Percentiles rank a stretch among this genome's conserved stretches.
Conservation (phyloP, 2,329 filamentous ascomycete species). For the Cladosporium phlei region DNA sequence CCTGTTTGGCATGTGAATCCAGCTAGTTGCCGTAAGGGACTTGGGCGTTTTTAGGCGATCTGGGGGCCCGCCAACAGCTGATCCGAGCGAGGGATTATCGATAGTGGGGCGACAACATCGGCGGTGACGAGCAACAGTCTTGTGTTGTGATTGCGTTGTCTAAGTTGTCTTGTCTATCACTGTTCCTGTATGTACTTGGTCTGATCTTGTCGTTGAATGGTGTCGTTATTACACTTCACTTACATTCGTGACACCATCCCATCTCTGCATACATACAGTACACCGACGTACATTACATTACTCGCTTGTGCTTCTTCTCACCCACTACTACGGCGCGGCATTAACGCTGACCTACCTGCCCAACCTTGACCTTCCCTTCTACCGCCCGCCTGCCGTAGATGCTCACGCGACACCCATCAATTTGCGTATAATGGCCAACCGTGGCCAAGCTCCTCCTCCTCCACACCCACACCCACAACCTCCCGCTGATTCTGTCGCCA, state of each 20-base stretch:
- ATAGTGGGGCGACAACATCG: slow-evolving; percentile 9
- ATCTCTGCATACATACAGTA: too few relatives aligned
- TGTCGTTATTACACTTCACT: not conserved
- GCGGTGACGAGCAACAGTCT: slow-evolving; percentile 13
- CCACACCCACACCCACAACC: too few relatives aligned
- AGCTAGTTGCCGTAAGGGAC: slow-evolving; percentile 2
- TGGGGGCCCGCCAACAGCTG: not conserved
- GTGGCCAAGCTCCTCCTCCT: not conserved
- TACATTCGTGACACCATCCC: not conserved
- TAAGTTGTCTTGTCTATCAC: too few relatives aligned
- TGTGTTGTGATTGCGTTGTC: too few relatives aligned
- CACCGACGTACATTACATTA: too few relatives aligned
- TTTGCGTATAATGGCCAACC: slow-evolving; percentile 1
- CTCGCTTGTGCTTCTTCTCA: too few relatives aligned
- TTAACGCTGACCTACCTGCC: too few relatives aligned
- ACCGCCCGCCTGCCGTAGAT: slow-evolving; percentile 4
- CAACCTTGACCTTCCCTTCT: too few relatives aligned
- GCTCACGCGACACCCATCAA: slow-evolving; percentile 11
- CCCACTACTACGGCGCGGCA: too few relatives aligned
- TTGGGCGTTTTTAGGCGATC: not conserved
- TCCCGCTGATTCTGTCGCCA: not conserved
- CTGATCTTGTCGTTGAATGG: not conserved
- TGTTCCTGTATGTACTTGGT: too few relatives aligned
- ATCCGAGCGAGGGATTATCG: slow-evolving; percentile 4
- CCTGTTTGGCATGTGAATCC: not conserved